Conservation (phyloP, 108 stramenopile genomes). For the Pelagomonas calceolata region DNA sequence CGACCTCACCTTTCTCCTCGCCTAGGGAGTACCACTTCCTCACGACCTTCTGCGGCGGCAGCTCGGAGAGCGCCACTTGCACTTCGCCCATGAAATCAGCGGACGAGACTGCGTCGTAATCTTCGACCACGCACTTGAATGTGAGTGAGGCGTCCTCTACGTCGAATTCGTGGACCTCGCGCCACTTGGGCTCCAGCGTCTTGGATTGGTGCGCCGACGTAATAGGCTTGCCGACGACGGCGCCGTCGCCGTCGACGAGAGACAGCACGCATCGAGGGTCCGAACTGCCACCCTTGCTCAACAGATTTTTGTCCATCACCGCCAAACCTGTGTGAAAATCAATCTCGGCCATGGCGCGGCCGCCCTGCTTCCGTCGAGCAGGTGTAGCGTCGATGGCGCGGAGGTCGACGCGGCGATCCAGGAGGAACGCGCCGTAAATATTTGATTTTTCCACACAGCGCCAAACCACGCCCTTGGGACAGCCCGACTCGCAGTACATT, state of each 20-base stretch:
- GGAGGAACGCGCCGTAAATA: too few species aligned
- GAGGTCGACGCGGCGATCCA: too few species aligned
- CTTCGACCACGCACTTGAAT: conserved; percentile 4
- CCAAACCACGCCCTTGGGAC: neutral
- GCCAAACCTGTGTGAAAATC: too few species aligned
- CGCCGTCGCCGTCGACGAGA: neutral
- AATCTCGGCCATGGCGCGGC: neutral
- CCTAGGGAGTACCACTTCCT: conserved; percentile 7
- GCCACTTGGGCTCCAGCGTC: conserved; percentile 6
- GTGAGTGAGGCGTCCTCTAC: neutral
- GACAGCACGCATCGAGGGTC: too few species aligned
- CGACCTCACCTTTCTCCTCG: neutral
- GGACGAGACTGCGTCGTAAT: neutral
- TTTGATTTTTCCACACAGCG: too few species aligned
- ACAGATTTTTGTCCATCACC: too few species aligned
- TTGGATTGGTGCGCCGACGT: neutral
- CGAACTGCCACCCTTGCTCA: too few species aligned
- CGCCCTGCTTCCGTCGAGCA: conserved; percentile 8
- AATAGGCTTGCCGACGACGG: neutral
- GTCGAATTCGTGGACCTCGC: neutral
- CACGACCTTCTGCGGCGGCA: neutral
- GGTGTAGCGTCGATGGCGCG: too few species aligned
- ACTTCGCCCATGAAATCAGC: conserved; percentile 11
- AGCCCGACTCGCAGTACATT: conserved; percentile 5
- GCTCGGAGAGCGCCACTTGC: neutral